Evolutionary conservation across 352 stramenopile species (phyloP).

Genomic region (Pythium angustatum): DNA sequence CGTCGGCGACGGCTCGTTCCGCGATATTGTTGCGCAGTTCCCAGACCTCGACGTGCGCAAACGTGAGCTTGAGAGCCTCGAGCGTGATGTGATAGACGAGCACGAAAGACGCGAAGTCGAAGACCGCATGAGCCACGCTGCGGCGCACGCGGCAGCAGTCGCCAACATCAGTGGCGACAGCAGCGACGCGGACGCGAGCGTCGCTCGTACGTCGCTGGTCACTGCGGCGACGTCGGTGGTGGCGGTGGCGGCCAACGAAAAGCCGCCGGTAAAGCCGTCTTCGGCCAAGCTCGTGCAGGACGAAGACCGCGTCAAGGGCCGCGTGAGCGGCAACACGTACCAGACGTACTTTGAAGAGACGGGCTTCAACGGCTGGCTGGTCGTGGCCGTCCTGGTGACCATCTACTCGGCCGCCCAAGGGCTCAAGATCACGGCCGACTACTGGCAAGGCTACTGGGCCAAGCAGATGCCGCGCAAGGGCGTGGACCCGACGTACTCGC

Average conservation of each 20-base stretch:
- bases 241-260: too few species aligned
- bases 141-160: slow-evolving; percentile 5
- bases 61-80: slow-evolving; percentile 8
- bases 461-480: slow-evolving; percentile 30
- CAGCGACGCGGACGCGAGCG: not conserved
- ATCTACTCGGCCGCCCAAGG: slow-evolving; percentile 25
- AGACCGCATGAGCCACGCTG: slow-evolving; percentile 12
- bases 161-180: not conserved
- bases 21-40: slow-evolving; percentile 31
- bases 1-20: slow-evolving; percentile 34
- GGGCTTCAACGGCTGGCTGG: slow-evolving; percentile 29
- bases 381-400: slow-evolving; percentile 21
- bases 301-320: slow-evolving; percentile 36
- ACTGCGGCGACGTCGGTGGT: too few species aligned
- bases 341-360: slow-evolving; percentile 36
- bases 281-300: slow-evolving; percentile 30
- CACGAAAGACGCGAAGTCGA: slow-evolving; percentile 18
- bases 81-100: slow-evolving; percentile 22
- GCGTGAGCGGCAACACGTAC: slow-evolving; percentile 34
- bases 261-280: not conserved
- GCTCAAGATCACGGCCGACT: slow-evolving; percentile 26
- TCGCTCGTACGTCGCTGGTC: not conserved
- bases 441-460: slow-evolving; percentile 32
- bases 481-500: slow-evolving; percentile 22
- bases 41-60: slow-evolving; percentile 14